These are phyloP conservation scores for Ligustrum vulgare DNA, from an alignment of 257 asterid species.

Conservation along the genomic window DNA sequence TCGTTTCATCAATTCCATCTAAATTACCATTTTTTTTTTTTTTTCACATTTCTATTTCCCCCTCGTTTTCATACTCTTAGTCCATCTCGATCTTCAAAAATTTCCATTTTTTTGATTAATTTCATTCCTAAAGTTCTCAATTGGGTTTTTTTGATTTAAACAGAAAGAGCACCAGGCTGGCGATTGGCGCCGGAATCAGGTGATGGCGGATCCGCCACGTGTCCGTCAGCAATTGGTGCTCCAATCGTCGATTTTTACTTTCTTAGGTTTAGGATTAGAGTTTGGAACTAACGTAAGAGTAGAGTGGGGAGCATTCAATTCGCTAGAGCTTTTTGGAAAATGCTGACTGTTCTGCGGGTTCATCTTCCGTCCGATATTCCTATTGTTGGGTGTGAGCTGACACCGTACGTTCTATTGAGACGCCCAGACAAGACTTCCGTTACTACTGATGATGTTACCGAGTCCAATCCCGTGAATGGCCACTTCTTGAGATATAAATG, in stretches of 20 bases:
- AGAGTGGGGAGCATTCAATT: constrained; percentile 27
- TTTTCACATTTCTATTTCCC: constrained; percentile 16
- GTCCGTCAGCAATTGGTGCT: constrained; percentile 47
- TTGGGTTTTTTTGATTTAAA: constrained; percentile 32
- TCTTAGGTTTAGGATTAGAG: constrained; percentile 23
- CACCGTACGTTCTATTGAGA: constrained; percentile 78
- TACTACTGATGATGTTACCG: constrained; percentile 71
- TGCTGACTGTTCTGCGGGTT: constrained; percentile 91
- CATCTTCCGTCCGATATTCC: constrained; percentile 98
- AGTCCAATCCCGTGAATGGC: constrained; percentile 68
- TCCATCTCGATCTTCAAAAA: neutral
- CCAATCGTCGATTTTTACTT: constrained; percentile 24
- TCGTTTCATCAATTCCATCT: constrained; percentile 7
- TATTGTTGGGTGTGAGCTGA: constrained; percentile 90
- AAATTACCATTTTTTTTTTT: constrained; percentile 1
- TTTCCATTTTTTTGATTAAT: constrained; percentile 15
- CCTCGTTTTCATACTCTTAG: constrained; percentile 18
- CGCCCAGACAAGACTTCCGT: constrained; percentile 54
- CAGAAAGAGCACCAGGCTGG: constrained; percentile 54
- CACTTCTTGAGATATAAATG: constrained; percentile 79
- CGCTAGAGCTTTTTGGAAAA: constrained; percentile 37
- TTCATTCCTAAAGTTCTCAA: neutral
- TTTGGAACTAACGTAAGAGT: constrained; percentile 22
- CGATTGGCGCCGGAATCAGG: constrained; percentile 47
- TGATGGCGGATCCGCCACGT: constrained; percentile 92